Base-by-base conservation (phyloP, 805 yeast genomes). In the Candida mattraensis region DNA sequence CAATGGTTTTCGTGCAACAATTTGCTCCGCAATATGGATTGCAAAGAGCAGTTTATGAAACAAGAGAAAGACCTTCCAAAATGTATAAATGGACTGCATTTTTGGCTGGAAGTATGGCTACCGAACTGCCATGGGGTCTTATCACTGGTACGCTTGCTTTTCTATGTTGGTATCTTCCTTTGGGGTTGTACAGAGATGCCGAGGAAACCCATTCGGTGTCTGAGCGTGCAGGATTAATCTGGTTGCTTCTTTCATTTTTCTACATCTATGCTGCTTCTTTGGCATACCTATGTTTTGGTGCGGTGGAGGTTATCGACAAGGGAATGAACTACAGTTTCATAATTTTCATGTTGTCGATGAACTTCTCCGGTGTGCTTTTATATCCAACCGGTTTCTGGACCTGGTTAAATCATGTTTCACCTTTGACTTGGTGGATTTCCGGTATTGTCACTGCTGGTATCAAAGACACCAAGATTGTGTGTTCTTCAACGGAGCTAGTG, bases 351-450 rank as follows among this genome's bases (percentile, higher is more conserved):
- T 55, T 80, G 63, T 66, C 77, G 28, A 61, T 83, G 61, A 70
- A 71, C 29, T 81, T 83, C 72, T 80, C 86, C 67, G 93, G 93
- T 67, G 85, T 81, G 24, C 65, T 83, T 62, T 78, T 74, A 12
- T 64, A 76, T 19, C 69, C 73, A 20, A 51, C 61, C 10, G 76
- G 85, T 8, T 83, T 83, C 67, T 75, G 87, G 87, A 68, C 74
- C 31, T 82, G 80, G 67, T 74, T 82, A 83, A 81, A 80, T 66
- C 67, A 86, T 50, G 70, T 68, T 13, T 74, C 81, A 10, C 89
- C 89, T 6, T 63, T 80, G 47, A 78, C 85, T 0, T 83, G 80
- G 48, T 67, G 78, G 59, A 63, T 83, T 34, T 64, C 66, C 18
- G 83, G 76, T 26, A 55, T 76, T 45, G 54, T 80, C 31, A 57